Conservation (phyloP, 2,329 filamentous ascomycete species). For the Phyllosticta citriasiana region DNA sequence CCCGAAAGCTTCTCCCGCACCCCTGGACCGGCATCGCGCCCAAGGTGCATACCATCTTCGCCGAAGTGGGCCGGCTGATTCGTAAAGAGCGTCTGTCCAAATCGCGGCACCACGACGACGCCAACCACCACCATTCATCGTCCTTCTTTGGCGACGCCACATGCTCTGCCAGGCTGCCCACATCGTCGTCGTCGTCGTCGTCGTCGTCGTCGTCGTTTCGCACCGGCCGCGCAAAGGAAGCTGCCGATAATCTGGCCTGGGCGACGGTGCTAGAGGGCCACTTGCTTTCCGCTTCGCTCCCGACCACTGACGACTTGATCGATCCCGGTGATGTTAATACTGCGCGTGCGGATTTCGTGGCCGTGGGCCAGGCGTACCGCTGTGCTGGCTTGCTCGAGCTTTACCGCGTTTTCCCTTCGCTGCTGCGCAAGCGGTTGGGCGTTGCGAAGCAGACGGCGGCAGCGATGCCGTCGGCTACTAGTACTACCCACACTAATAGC, state of each 20-base stretch:
- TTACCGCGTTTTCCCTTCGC: slow-evolving; percentile 44
- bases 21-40: slow-evolving; percentile 41
- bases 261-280: slow-evolving; percentile 37
- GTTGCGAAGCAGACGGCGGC: background rate
- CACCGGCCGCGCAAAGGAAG: slow-evolving; percentile 17
- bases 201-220: background rate
- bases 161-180: background rate
- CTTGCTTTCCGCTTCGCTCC: slow-evolving; percentile 38
- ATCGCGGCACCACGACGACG: background rate
- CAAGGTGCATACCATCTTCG: slow-evolving; percentile 35
- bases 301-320: slow-evolving; percentile 37
- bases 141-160: background rate
- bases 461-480: slow-evolving; percentile 7
- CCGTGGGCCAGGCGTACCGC: slow-evolving; percentile 44
- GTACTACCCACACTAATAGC: background rate
- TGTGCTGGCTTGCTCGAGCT: slow-evolving; percentile 44
- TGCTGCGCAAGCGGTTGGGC: slow-evolving; percentile 36
- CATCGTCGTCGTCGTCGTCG: background rate
- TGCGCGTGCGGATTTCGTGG: slow-evolving; percentile 42
- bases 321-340: slow-evolving; percentile 44
- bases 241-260: slow-evolving; percentile 27
- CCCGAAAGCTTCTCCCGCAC: slow-evolving; percentile 33
- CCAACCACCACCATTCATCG: background rate
- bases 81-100: slow-evolving; percentile 23
- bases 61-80: slow-evolving; percentile 36